Base-by-base conservation (phyloP, 257 asterid genomes). In the Cruciata laevipes region DNA sequence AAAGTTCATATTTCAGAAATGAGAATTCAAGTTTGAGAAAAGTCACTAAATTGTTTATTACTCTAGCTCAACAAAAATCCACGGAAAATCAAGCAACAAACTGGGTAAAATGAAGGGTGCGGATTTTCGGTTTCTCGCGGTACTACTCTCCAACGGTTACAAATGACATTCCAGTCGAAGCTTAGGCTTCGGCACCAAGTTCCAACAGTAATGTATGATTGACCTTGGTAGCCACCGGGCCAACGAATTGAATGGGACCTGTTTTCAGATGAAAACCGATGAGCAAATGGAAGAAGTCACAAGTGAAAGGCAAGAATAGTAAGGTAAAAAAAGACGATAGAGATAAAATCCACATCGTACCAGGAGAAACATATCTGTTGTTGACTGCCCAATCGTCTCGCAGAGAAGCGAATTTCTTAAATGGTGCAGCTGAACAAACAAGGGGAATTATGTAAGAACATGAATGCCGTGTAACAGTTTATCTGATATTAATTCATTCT, bases 201-300 rank as follows among this genome's bases (percentile, higher is more conserved):
- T 92, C 98, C 87, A 92, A 83, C 74, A 87, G 75, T 51, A 89
- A 83, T 69, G 98, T 92, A 85, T 92, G 98, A 68, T 81, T 89
- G 49, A 84, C 77, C 33, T 81, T 73, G 77, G 69, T 79, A 56
- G 97, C 75, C 47, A 79, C 77, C 16, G 97, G 95, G 66, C 98
- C 97, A 42, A 81, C 83, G 64, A 92, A 92, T 71, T 92, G 97
- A 74, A 89, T 92, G 47, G 98, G 98, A 69, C 98, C 98, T 92
- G 86, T 40, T 51, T 27, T 74, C 38, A 33, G 30, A 25, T 23
- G 35, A 68, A 60, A 73, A 61, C 1, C 1, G 18, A 27, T 49
- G 25, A 75, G 71, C 59, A 25, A 6, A 17, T 32, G 60, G 23
- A 47, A 23, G 23, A 47, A 23, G 59, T 16, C 8, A 64, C 6